phyloP scores from a whole-genome alignment of 331 rosid species.

The Rhamnella rubrinervis region DNA sequence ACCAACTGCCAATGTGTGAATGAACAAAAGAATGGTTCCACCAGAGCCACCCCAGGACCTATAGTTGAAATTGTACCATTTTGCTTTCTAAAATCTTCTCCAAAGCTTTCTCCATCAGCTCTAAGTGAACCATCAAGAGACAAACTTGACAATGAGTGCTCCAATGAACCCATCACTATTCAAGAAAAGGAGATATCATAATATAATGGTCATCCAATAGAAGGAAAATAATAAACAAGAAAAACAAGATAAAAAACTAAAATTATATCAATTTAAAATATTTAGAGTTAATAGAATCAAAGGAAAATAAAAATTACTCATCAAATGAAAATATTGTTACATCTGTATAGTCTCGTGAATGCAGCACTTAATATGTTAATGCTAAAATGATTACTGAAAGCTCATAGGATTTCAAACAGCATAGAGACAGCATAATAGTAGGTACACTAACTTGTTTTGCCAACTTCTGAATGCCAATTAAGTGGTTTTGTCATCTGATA shows the following conservation, averaged over 20 bases:
- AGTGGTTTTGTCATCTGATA: too few species aligned
- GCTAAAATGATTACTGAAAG: too few species aligned
- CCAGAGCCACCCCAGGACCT: conserved; percentile 99
- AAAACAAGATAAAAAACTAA: background rate
- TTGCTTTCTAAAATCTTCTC: conserved; percentile 43
- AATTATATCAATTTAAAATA: background rate
- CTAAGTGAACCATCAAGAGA: conserved; percentile 68
- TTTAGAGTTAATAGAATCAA: background rate
- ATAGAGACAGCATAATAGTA: too few species aligned
- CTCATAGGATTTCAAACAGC: too few species aligned
- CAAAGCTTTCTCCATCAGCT: conserved; percentile 91
- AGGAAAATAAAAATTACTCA: background rate
- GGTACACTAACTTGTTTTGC: too few species aligned
- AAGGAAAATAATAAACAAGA: background rate
- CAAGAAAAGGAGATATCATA: conserved; percentile 3
- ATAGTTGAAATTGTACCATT: conserved; percentile 45
- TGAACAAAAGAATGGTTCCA: conserved; percentile 82
- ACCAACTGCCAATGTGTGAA: conserved; percentile 54
- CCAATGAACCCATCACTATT: conserved; percentile 91
- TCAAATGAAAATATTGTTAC: background rate
- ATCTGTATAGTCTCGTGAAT: background rate
- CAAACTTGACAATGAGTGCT: conserved; percentile 74
- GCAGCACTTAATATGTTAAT: background rate
- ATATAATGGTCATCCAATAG: conserved; percentile 10
- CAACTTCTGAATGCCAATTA: too few species aligned